Base-by-base conservation (phyloP, 2,329 filamentous ascomycete genomes). In the Aspergillus sojae region DNA sequence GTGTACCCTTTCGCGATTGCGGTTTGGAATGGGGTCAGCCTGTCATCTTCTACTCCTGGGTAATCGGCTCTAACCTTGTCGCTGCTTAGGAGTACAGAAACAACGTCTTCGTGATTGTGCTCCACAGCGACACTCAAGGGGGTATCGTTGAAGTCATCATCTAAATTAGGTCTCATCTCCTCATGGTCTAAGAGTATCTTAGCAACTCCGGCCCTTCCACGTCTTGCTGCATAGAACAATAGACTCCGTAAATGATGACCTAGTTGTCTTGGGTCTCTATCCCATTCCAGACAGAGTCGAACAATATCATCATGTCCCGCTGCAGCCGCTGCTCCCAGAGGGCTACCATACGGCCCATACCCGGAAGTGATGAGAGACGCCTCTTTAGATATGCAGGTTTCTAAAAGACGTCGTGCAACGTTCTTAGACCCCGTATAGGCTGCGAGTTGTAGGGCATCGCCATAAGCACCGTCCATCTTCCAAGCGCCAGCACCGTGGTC, bases 391-490 rank as follows among this genome's bases (percentile, higher is more conserved):
- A 26, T 3, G 16, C 36, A 34, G 12, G 5, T 19, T 39, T 16
- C 11, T 12, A 54, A 9, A 14, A 62, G n/a, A 4, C n/a, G 28
- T 23, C 36, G n/a, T 14, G 26, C n/a, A 5, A 60, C 41, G 2
- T 50, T 30, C 5, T 28, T 16, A 12, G 50, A 56, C 1, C 57
- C 61, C 19, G 12, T 26, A 48, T 63, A 63, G 1, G 57, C 61
- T 9, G 57, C 61, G 12, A 63, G 41, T 26, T 63, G 61, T 16
- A 63, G 28, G 2, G 50, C 50, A 41, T 60, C 61, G 0, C 61
- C 57, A 26, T 50, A 63, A 7, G 32, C 57, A 21, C 61, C 61
- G 5, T 60, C 52, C 16, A 12, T 5, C 23, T 23, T 30, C 12
- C 28, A n/a, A 6, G 14, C 12, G 3, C 39, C 11, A 9, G 10